Base-by-base conservation (phyloP, 495 filamentous ascomycete genomes). In the Daldinia concentrica region DNA sequence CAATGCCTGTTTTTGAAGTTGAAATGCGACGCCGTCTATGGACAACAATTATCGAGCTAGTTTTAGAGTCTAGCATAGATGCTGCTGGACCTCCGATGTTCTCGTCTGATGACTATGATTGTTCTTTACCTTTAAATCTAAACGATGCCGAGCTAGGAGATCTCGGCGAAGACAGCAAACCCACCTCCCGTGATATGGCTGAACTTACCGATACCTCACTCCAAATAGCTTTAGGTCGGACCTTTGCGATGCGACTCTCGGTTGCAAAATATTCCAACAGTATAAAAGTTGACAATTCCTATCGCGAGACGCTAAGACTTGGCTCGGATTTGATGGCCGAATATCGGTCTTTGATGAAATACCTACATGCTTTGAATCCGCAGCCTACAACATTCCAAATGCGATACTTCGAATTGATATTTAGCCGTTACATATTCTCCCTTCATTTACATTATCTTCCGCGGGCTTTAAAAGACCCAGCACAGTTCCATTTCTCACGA, bases 11-110 rank as follows among this genome's bases (percentile, higher is more conserved):
- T 1, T 85, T 90, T 34, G 81, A 83, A 22, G 83, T 86, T 51
- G 90, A 92, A 75, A 86, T 90, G 81, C 82, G 89, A 29, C 78
- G 89, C 41, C 82, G 90, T 9, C 80, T 92, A 17, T 91, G 89
- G 89, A 84, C 82, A 3, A 89, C 88, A 1, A 86, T 90, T 15
- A 63, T 91, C 34, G 89, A 91, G 75, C 78, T 90, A 6, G 81
- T 84, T 26, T 71, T 90, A n/a, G 86, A 89, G 62, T 83, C 89
- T 5, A 84, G 87, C 50, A 63, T 91, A 27, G 86, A 88, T 52
- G 82, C 86, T 1, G 89, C 89, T 0, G 87, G 87, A 68, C 84
- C 87, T 0, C 86, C 88, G 11, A 79, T 87, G 11, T 58, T 91
- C 9, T 81, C 86, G 4, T 66, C 78, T 4, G 77, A 80, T 0